Evolutionary conservation across 2,329 filamentous ascomycete genomes (phyloP).

Genomic region (Penicillium sp.): DNA sequence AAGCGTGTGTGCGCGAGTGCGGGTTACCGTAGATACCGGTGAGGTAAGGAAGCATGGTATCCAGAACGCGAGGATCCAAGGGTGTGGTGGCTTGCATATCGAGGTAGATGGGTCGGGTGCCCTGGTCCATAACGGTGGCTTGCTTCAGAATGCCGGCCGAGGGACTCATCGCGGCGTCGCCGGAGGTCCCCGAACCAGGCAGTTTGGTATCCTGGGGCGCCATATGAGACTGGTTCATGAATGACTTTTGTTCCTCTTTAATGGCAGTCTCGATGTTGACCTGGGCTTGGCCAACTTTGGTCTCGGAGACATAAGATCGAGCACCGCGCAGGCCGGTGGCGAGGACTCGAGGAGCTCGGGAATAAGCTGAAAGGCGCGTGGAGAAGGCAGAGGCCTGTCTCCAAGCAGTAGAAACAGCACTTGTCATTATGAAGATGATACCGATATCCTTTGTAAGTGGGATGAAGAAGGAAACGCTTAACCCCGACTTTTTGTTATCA

Average conservation of each 20-base stretch:
- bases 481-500: slow-evolving; percentile 14
- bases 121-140: slow-evolving; percentile 85
- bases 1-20: slow-evolving; percentile 92
- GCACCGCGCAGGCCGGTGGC: slow-evolving; percentile 22
- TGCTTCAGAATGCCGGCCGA: slow-evolving; percentile 77
- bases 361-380: slow-evolving; percentile 41
- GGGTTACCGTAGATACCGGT: slow-evolving; percentile 93
- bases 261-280: slow-evolving; percentile 76
- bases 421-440: slow-evolving; percentile 47
- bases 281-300: slow-evolving; percentile 59
- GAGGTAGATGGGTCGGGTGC: slow-evolving; percentile 87
- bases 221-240: slow-evolving; percentile 52
- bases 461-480: slow-evolving; percentile 13
- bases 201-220: slow-evolving; percentile 51
- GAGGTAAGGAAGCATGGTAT: slow-evolving; percentile 92
- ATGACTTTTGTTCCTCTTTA: slow-evolving; percentile 75
- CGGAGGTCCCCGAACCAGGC: slow-evolving; percentile 50
- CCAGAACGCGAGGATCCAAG: slow-evolving; percentile 83
- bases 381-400: slow-evolving; percentile 62
- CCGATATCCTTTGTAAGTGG: slow-evolving; percentile 20
- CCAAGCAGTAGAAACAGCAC: slow-evolving; percentile 58
- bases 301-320: slow-evolving; percentile 74
- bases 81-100: slow-evolving; percentile 98
- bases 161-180: slow-evolving; percentile 68
- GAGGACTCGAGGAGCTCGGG: slow-evolving; percentile 37